Percentiles rank a stretch among this genome's conserved stretches.
These are phyloP conservation scores for Dryadomyces sulphureus DNA, from an alignment of 2,329 filamentous ascomycete genomes.

Conservation along the genomic window DNA sequence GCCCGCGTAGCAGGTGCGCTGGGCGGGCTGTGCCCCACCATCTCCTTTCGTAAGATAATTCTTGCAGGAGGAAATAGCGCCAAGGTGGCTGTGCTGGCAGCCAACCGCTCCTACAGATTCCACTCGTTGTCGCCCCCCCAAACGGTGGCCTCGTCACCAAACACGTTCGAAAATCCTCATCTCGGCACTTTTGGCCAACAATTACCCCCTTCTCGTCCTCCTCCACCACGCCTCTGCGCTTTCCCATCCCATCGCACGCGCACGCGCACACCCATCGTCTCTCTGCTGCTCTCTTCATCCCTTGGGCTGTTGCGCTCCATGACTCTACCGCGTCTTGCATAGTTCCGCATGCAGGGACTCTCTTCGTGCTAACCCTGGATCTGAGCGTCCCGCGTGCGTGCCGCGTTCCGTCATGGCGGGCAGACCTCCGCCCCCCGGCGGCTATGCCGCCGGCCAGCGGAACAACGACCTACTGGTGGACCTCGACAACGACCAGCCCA, in stretches of 20 bases:
- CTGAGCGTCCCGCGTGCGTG: conserved; percentile 19
- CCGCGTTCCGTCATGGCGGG: conserved; percentile 36
- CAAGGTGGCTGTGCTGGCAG: conserved; percentile 10
- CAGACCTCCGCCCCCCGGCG: conserved; percentile 29
- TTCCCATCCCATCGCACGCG: background rate
- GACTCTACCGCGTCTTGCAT: conserved; percentile 7
- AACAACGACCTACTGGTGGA: conserved; percentile 59
- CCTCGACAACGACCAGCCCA: conserved; percentile 53
- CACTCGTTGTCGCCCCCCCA: background rate
- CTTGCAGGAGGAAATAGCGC: background rate
- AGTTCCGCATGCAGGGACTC: conserved; percentile 18
- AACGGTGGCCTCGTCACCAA: conserved; percentile 7
- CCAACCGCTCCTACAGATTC: background rate
- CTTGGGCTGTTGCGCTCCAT: background rate
- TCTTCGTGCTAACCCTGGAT: conserved; percentile 13
- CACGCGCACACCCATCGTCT: background rate
- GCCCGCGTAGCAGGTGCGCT: background rate
- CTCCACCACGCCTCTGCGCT: background rate
- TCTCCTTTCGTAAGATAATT: background rate
- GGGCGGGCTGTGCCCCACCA: background rate
- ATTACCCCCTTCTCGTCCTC: background rate
- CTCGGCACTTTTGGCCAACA: background rate
- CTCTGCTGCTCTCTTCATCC: background rate
- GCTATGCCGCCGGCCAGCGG: conserved; percentile 26
- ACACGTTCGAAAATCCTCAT: conserved; percentile 1